Base-by-base conservation (phyloP, 2,329 filamentous ascomycete genomes). In the Aspergillus versicolor region DNA sequence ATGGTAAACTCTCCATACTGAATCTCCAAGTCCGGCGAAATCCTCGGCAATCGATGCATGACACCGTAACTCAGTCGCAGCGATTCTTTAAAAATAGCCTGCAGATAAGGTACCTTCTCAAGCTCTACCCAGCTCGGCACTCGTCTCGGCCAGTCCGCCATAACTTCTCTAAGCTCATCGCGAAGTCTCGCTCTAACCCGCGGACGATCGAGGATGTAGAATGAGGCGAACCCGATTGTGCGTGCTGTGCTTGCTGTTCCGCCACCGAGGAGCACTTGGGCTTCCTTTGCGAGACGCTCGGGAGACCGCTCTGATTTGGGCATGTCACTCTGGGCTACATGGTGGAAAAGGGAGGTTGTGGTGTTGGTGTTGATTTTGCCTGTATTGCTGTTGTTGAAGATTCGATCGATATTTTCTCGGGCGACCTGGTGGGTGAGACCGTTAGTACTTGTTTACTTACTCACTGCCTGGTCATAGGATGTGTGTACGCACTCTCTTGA, bases 1-100 rank as follows among this genome's bases (percentile, higher is more conserved):
- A 55, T 55, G 7, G 22, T 44, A 32, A 5, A 77, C 64, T 5
- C 70, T 63, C 34, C 65, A 60, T 58, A 70, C 58, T 27, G 62
- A 19, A 40, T 52, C 38, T 34, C 11, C 30, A 34, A n/a, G 42
- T 53, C 51, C 6, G 51, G 51, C 5, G 60, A 62, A 21, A 67
- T 60, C 8, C 69, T 70, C 48, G 68, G 68, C 37, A 69, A 63
- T 21, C 65, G 65, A 53, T 60, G 65, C 34, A 63, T 61, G 0
- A 73, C 69, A 1, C 70, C 73, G 21, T 76, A 77, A 24, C 72
- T 71, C 5, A 79, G 56, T 43, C 53, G 47, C 22, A 56, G 43
- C 13, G 38, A n/a, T 41, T 55, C 52, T 40, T 56, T 55, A 7
- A 53, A 41, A 7, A 66, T 59, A 13, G 66, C 69, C 42, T 70